Percentiles rank a stretch among this genome's conserved stretches.
phyloP scores from a whole-genome alignment of 352 stramenopile genomes.

The Pythium apleroticum region DNA sequence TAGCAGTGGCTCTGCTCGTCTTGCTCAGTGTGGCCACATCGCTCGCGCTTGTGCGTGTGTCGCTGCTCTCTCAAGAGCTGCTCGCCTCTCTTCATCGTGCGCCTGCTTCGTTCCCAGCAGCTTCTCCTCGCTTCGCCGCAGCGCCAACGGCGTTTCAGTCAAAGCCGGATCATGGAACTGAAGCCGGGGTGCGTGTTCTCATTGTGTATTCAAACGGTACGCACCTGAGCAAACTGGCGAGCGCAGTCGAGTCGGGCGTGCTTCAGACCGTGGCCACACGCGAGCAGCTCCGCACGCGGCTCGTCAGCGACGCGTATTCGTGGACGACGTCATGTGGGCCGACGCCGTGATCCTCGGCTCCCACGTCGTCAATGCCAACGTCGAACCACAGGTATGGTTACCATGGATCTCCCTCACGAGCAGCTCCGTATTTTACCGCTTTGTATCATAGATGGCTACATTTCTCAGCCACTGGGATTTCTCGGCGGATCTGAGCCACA shows the following conservation, averaged over 20 bases:
- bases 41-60: constrained; percentile 41
- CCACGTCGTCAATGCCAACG: constrained; percentile 87
- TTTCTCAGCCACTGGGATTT: constrained; percentile 79
- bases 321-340: constrained; percentile 77
- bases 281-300: constrained; percentile 50
- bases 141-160: not conserved
- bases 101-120: too few relatives aligned
- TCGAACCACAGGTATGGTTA: constrained; percentile 72
- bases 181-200: constrained; percentile 46
- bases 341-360: constrained; percentile 84
- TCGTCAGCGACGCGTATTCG: constrained; percentile 65
- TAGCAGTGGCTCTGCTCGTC: constrained; percentile 24
- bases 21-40: constrained; percentile 39
- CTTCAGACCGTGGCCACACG: constrained; percentile 33
- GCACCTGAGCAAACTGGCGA: constrained; percentile 70
- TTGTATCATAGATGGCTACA: constrained; percentile 43
- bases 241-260: constrained; percentile 56
- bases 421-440: not conserved
- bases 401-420: not conserved
- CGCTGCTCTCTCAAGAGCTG: constrained; percentile 40
- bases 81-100: constrained; percentile 37
- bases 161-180: not conserved
- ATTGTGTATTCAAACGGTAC: constrained; percentile 72
- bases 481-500: constrained; percentile 70
- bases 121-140: not conserved